Base-by-base conservation (phyloP, 305 asterid genomes). In the Monarda citriodora region DNA sequence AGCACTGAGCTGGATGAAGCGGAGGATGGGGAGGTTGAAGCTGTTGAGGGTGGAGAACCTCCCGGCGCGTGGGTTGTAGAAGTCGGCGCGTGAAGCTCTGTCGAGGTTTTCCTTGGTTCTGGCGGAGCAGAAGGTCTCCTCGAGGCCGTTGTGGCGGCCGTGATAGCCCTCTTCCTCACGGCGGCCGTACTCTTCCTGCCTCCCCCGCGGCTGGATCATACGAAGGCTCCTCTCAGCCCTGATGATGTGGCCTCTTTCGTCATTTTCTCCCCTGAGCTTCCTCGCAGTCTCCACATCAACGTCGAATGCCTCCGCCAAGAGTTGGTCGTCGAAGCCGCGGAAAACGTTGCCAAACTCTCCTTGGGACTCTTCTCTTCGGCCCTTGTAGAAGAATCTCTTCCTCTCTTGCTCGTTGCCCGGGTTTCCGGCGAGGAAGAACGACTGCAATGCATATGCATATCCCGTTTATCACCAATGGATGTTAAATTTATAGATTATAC, bases 1-100 rank as follows among this genome's bases (percentile, higher is more conserved):
- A 25, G 89, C 89, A 46, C 89, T 78, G 70, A 89, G 87, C 48
- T 45, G 77, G 69, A 86, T 67, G 80, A 72, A 69, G 56, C 77
- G 37, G 77, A 86, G 93, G 38, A 84, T 76, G 16, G 95, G 96
- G 12, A 88, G 84, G 3, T 77, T 85, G 45, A 69, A 44, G 76
- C 88, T 69, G 72, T 88, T 88, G 40, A 72, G 66, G 61, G 95
- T 79, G 72, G 80, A 67, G 69, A 73, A 77, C 12, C 91, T 72
- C 8, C 97, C 95, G 14, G 95, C 95, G 0, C 71, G 78, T 17
- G 93, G 87, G 75, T 79, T 84, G 66, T 78, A 89, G 41, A 89
- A 2, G 67, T 89, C 97, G 9, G 95, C 82, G 37, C 93, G 74
- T 17, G 84, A 60, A 0, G 88, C 73, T 3, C 62, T 72, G 60